Evolutionary conservation across 1,284 basidiomycete species (phyloP).

Genomic region (Melampsora abietis-canadensis): DNA sequence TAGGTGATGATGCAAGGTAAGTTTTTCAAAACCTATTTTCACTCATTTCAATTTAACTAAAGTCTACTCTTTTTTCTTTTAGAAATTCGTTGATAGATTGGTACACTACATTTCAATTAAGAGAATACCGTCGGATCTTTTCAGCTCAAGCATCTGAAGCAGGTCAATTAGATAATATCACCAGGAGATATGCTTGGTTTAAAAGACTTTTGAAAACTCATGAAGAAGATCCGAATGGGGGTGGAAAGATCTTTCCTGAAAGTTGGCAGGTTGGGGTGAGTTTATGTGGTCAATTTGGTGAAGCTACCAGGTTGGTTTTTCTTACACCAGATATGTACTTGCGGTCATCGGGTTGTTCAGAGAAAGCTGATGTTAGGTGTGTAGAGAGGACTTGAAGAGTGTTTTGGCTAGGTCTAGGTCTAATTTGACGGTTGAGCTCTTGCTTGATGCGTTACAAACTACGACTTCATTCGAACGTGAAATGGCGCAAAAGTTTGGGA

Average conservation of each 20-base stretch:
- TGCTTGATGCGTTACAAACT: conserved; percentile 79
- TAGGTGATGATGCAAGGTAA: conserved; percentile 74
- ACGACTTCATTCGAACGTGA: conserved; percentile 79
- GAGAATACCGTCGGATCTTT: conserved; percentile 96
- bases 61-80: not conserved
- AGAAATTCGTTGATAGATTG: conserved; percentile 74
- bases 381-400: conserved; percentile 56
- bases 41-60: not conserved
- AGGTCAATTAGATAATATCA: conserved; percentile 92
- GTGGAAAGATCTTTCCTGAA: conserved; percentile 69
- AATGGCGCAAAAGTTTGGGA: conserved; percentile 56
- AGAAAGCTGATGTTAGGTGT: not conserved
- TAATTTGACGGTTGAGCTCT: conserved; percentile 69
- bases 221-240: conserved; percentile 68
- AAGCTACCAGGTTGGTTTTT: conserved; percentile 69
- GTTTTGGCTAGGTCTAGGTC: conserved; percentile 57
- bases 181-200: conserved; percentile 93
- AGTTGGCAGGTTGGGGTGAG: conserved; percentile 79
- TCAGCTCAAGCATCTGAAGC: conserved; percentile 76
- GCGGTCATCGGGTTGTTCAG: too few species aligned
- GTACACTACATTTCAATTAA: conserved; percentile 83
- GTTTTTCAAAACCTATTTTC: conserved; percentile 40
- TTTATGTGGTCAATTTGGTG: conserved; percentile 74
- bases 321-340: not conserved
- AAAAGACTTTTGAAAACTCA: conserved; percentile 80